Base-by-base conservation (phyloP, 2,329 filamentous ascomycete genomes). In the Penicillium sp. region DNA sequence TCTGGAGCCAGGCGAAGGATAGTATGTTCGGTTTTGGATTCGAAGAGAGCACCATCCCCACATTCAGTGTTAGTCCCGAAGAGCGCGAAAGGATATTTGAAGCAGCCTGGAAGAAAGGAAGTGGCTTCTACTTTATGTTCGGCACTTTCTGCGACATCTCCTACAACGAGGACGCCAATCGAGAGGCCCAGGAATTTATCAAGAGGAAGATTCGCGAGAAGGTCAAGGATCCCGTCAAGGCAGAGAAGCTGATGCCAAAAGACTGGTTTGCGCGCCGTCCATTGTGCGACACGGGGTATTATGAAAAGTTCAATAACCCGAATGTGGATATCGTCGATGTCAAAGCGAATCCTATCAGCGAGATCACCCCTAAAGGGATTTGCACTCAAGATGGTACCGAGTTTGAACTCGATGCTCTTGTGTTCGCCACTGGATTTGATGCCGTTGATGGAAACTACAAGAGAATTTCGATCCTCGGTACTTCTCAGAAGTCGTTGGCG, bases 361-460 rank as follows among this genome's bases (percentile, higher is more conserved):
- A 41, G 17, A 38, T 63, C 13, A 54, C 45, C 2, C 34, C 35
- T 12, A 43, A 45, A 2, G 59, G 61, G 2, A 56, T 65, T 15
- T 42, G 41, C 15, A 44, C 30, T 1, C 1, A 9, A 1, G 13
- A 50, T 23, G 41, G 35, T 2, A 27, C 10, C 9, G 18, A 5
- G 1, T 4, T 55, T 18, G 47, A 60, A 12, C 35, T 64, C 2
- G 60, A 65, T 42, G 39, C 46, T 1, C 10, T 56, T 4, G 41
- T 52, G 7, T 50, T 46, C 26, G 42, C 37, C 18, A 70, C 60
- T 0, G 68, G 68, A 0, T 72, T 67, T 37, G 67, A 71, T 37
- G 58, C 61, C 1, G 47, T 66, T 1, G 57, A 60, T 27, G 61
- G 61, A 9, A 59, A 50, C 23, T 61, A 61, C 35, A 59, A 47